phyloP scores from a whole-genome alignment of 169 alveolate species.

The Besnoitia besnoiti region DNA sequence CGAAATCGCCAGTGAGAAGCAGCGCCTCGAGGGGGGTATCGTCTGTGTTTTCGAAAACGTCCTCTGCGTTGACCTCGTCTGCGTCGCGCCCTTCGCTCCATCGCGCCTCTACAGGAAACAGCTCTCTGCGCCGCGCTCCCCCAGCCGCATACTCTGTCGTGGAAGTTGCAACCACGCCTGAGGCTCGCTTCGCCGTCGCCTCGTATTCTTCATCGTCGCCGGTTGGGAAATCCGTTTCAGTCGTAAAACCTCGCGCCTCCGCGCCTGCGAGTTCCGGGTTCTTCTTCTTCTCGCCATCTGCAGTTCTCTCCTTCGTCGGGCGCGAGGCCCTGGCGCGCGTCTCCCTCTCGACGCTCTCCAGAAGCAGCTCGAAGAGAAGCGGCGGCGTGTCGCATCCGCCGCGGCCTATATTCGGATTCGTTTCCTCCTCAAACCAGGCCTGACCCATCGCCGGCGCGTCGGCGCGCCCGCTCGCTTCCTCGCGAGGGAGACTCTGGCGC shows the following conservation, averaged over 20 bases:
- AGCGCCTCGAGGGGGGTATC: constrained; percentile 10
- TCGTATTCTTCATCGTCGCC: too few relatives aligned
- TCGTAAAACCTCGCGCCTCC: neutral
- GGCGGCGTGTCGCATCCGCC: constrained; percentile 22
- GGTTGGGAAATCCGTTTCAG: too few relatives aligned
- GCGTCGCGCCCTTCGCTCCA: neutral
- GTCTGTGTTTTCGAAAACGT: neutral
- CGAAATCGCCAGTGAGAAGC: constrained; percentile 21
- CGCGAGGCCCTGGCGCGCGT: neutral
- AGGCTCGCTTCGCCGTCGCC: too few relatives aligned
- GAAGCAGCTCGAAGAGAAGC: neutral
- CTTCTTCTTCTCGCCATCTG: too few relatives aligned
- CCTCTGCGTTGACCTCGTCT: neutral
- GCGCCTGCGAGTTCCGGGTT: neutral
- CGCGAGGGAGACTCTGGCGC: neutral
- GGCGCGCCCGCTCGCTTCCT: neutral
- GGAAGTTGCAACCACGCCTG: too few relatives aligned
- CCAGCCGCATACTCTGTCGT: too few relatives aligned
- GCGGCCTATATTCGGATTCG: neutral
- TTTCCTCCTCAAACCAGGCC: neutral
- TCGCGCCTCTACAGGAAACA: neutral
- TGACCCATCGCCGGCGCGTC: neutral
- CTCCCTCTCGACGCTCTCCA: neutral
- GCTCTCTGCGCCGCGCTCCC: neutral
- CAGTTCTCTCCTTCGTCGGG: neutral